Conservation (phyloP, 2,329 filamentous ascomycete genomes). For the Penicillium paneum region DNA sequence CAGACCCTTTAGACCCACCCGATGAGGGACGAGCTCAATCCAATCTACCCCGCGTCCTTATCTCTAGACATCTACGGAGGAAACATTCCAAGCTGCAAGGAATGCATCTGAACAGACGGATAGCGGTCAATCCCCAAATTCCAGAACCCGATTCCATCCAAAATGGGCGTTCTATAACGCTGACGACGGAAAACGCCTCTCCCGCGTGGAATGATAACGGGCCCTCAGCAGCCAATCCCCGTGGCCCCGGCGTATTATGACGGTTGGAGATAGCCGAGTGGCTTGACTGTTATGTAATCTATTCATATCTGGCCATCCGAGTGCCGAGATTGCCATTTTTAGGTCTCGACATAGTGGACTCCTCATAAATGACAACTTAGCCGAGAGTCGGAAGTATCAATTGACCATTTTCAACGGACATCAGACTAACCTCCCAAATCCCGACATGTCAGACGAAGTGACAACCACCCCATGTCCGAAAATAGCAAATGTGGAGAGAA, state of each 20-base stretch:
- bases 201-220: slow-evolving; percentile 14
- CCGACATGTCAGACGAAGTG: neutral
- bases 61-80: neutral
- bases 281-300: slow-evolving; percentile 5
- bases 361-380: neutral
- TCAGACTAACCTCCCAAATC: neutral
- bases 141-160: neutral
- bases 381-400: neutral
- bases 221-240: slow-evolving; percentile 1
- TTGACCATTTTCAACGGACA: neutral
- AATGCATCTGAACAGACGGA: neutral
- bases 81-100: neutral
- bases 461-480: neutral
- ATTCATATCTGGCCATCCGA: neutral
- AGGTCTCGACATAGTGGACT: neutral
- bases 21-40: neutral
- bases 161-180: slow-evolving; percentile 11
- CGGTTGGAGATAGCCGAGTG: neutral
- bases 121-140: neutral
- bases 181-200: slow-evolving; percentile 19
- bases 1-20: neutral
- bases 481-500: neutral
- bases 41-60: neutral
- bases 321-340: no score
- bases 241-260: neutral